Conservation (phyloP, 2,329 filamentous ascomycete genomes). For the Ascochyta viciae-villosae region DNA sequence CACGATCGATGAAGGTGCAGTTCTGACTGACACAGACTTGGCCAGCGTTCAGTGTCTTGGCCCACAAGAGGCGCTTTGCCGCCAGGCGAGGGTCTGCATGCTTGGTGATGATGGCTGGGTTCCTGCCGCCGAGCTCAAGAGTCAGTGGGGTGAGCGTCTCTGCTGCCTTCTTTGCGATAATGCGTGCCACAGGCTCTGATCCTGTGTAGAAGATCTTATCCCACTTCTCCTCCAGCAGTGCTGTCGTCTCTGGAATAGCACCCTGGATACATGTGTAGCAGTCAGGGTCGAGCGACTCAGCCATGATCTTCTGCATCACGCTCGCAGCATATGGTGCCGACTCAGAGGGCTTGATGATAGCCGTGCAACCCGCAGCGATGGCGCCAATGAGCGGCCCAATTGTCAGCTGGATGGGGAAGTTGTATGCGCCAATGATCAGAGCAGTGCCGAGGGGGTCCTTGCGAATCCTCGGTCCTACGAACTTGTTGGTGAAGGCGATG, state of each 20-base stretch:
- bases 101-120: conserved; percentile 90
- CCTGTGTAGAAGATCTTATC: conserved; percentile 99
- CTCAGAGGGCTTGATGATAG: conserved; percentile 90
- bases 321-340: conserved; percentile 76
- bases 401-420: conserved; percentile 86
- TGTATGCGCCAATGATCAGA: conserved; percentile 90
- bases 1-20: conserved; percentile 83
- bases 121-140: conserved; percentile 88
- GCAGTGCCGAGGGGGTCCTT: conserved; percentile 88
- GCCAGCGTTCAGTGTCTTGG: conserved; percentile 84
- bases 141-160: conserved; percentile 76
- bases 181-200: conserved; percentile 71
- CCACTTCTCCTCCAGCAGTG: conserved; percentile 86
- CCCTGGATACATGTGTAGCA: conserved; percentile 84
- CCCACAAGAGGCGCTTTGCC: conserved; percentile 85
- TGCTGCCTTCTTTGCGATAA: conserved; percentile 61
- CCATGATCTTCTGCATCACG: conserved; percentile 79
- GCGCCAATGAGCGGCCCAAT: conserved; percentile 84
- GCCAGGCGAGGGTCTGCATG: conserved; percentile 81
- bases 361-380: conserved; percentile 90
- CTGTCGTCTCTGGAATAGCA: conserved; percentile 78
- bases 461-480: conserved; percentile 76
- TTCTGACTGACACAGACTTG: conserved; percentile 95
- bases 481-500: conserved; percentile 70
- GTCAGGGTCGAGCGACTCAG: conserved; percentile 75